Percentiles rank a stretch among this genome's conserved stretches.
phyloP scores from a whole-genome alignment of 805 yeast species.

The Geotrichum ghanense region DNA sequence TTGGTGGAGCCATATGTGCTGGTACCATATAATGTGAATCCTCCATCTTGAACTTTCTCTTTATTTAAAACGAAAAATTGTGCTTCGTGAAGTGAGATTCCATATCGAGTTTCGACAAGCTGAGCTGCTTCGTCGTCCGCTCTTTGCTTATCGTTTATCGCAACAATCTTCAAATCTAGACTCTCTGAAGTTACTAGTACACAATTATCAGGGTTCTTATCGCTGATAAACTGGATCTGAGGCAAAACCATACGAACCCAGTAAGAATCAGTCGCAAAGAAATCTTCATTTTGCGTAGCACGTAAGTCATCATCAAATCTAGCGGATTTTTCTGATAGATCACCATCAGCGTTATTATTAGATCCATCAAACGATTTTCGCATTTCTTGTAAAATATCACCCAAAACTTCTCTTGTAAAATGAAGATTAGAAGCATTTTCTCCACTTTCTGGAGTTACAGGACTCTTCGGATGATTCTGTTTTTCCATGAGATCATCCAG shows the following conservation, averaged over 20 bases:
- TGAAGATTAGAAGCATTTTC: not conserved
- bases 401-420: not conserved
- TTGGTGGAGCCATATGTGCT: constrained; percentile 46
- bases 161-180: constrained; percentile 56
- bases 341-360: not conserved
- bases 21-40: constrained; percentile 34
- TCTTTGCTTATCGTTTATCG: constrained; percentile 36
- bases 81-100: constrained; percentile 56
- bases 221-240: constrained; percentile 61
- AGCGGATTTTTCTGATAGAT: constrained; percentile 7
- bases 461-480: not conserved
- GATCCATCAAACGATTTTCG: not conserved
- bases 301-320: constrained; percentile 6
- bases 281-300: constrained; percentile 4
- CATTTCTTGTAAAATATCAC: not conserved
- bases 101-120: constrained; percentile 54
- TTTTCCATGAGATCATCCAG: constrained; percentile 37
- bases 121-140: constrained; percentile 32
- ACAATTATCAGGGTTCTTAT: constrained; percentile 42
- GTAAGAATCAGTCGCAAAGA: constrained; percentile 41
- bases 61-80: constrained; percentile 58
- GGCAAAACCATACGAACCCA: constrained; percentile 64
- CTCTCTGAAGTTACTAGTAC: constrained; percentile 63
- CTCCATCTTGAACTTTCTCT: constrained; percentile 32
- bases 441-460: not conserved